Evolutionary conservation across 2,329 filamentous ascomycete genomes (phyloP).

Genomic region (Sporothrix luriei): DNA sequence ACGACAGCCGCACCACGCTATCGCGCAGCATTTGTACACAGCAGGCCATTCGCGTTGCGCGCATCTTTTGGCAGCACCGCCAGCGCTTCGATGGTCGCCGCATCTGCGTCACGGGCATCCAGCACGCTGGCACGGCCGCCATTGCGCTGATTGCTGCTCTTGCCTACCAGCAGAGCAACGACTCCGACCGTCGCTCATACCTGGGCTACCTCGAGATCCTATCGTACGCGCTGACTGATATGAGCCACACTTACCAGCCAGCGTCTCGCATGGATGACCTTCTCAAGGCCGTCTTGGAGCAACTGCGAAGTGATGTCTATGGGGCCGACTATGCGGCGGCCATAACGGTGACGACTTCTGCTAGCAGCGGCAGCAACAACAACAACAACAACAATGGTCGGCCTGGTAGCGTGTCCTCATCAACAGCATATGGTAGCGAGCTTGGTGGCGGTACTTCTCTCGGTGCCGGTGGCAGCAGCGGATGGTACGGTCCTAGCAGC

Average conservation of each 20-base stretch:
- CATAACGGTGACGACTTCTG: slow-evolving; percentile 25
- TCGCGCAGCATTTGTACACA: slow-evolving; percentile 58
- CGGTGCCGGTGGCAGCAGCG: neutral
- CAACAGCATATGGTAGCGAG: neutral
- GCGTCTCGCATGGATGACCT: slow-evolving; percentile 57
- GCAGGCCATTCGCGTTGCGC: slow-evolving; percentile 56
- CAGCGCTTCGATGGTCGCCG: slow-evolving; percentile 56
- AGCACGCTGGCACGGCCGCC: slow-evolving; percentile 58
- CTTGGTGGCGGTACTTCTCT: neutral
- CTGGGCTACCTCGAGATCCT: slow-evolving; percentile 57
- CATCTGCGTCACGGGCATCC: slow-evolving; percentile 54
- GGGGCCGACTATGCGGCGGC: slow-evolving; percentile 22
- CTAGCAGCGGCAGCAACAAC: neutral
- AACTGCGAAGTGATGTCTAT: slow-evolving; percentile 47
- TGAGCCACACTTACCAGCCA: slow-evolving; percentile 57
- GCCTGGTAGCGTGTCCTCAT: slow-evolving; percentile 22
- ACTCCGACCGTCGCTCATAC: slow-evolving; percentile 46
- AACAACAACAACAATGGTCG: slow-evolving; percentile 14
- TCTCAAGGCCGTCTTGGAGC: slow-evolving; percentile 55
- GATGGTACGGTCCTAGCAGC: neutral
- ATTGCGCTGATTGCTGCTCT: slow-evolving; percentile 57
- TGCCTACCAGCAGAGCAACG: slow-evolving; percentile 43
- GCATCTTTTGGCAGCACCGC: slow-evolving; percentile 59
- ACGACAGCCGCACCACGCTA: slow-evolving; percentile 49
- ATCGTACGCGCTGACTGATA: slow-evolving; percentile 54